Percentiles rank a stretch among this genome's conserved stretches.
Conservation (phyloP, 169 alveolate genomes). For the Plasmodium relictum region DNA sequence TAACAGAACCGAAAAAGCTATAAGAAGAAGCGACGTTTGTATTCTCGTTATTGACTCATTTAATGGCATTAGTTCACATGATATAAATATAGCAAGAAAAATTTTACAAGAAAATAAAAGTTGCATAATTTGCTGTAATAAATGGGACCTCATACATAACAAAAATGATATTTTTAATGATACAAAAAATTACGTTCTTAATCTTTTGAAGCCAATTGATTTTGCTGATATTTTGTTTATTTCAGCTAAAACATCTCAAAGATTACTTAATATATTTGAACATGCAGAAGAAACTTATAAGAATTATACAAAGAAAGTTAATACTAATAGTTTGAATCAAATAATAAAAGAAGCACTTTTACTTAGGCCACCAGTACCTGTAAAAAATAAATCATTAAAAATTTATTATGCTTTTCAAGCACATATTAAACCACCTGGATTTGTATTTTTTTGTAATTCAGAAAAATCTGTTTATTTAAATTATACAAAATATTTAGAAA, state of each 20-base stretch:
- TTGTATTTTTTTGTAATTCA: conserved; percentile 85
- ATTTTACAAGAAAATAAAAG: conserved; percentile 81
- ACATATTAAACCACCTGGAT: conserved; percentile 86
- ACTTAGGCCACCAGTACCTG: conserved; percentile 80
- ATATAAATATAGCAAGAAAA: conserved; percentile 83
- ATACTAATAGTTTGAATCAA: conserved; percentile 74
- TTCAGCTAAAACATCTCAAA: conserved; percentile 86
- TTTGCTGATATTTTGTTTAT: conserved; percentile 84
- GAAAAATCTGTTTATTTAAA: conserved; percentile 78
- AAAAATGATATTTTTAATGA: conserved; percentile 82
- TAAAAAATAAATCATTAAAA: conserved; percentile 82
- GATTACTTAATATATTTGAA: conserved; percentile 80
- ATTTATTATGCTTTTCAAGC: conserved; percentile 85
- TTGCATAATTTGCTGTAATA: conserved; percentile 85
- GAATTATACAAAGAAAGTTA: conserved; percentile 69
- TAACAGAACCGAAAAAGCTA: conserved; percentile 77
- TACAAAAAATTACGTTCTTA: conserved; percentile 83
- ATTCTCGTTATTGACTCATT: conserved; percentile 84
- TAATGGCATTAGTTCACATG: conserved; percentile 85
- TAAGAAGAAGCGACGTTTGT: conserved; percentile 85
- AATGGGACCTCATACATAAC: conserved; percentile 86
- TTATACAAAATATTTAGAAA: conserved; percentile 85
- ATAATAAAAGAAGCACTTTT: conserved; percentile 83
- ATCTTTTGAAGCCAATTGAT: conserved; percentile 80
- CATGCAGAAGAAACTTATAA: conserved; percentile 78